Percentiles rank a stretch among this genome's conserved stretches.
phyloP scores from a whole-genome alignment of 345 rosid genomes.

The Dipteronia dyeriana region DNA sequence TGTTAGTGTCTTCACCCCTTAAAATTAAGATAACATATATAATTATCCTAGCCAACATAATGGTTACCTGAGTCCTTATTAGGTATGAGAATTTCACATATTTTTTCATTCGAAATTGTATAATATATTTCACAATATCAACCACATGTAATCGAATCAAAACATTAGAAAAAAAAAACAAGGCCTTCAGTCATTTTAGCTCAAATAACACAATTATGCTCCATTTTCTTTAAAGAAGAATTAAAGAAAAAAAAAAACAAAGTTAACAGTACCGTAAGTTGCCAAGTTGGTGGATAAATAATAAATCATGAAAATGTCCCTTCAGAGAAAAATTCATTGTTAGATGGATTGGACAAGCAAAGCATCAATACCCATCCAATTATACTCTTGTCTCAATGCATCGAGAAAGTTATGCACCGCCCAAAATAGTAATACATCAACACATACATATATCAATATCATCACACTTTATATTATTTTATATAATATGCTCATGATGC shows the following conservation, averaged over 20 bases:
- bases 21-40: no score
- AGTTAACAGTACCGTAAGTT: constrained; percentile 17
- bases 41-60: no score
- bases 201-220: not conserved
- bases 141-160: no score
- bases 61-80: no score
- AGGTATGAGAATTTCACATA: no score
- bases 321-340: constrained; percentile 5
- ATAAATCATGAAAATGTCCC: constrained; percentile 13
- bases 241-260: constrained; percentile 22
- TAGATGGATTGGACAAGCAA: constrained; percentile 28
- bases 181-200: not conserved
- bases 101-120: no score
- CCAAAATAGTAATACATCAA: constrained; percentile 35
- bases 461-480: constrained; percentile 17
- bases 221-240: not conserved
- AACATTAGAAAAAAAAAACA: not conserved
- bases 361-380: constrained; percentile 22
- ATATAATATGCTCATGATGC: constrained; percentile 29
- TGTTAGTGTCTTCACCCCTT: no score
- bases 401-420: constrained; percentile 39
- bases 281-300: constrained; percentile 17
- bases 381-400: constrained; percentile 13
- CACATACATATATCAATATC: constrained; percentile 29
- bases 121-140: no score